These are phyloP conservation scores for Geotrichum klebahnii DNA, from an alignment of 1,139 yeast genomes.

Conservation along the genomic window DNA sequence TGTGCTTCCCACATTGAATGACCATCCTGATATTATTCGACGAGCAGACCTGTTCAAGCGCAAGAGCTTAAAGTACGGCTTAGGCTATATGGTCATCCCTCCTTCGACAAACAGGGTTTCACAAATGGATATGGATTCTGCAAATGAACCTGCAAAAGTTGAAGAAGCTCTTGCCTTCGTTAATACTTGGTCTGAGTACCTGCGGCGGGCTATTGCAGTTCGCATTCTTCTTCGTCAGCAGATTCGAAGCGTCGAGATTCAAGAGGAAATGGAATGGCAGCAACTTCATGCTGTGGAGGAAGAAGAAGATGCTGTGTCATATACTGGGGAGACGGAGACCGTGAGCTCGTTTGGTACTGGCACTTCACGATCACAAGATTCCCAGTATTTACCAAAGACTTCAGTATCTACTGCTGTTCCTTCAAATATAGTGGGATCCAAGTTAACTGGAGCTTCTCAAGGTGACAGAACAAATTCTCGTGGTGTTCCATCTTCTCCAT, in stretches of 20 bases:
- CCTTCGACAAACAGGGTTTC: slow-evolving; percentile 10
- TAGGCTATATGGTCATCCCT: slow-evolving; percentile 10
- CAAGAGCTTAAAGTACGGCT: slow-evolving; percentile 5
- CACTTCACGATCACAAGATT: background rate
- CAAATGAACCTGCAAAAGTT: slow-evolving; percentile 21
- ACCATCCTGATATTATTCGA: slow-evolving; percentile 12
- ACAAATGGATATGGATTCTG: slow-evolving; percentile 16
- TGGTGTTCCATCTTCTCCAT: background rate
- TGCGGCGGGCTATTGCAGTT: slow-evolving; percentile 38
- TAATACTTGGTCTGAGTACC: slow-evolving; percentile 37
- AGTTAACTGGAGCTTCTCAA: background rate
- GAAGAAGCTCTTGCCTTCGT: slow-evolving; percentile 37
- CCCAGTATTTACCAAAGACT: background rate
- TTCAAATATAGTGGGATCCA: background rate
- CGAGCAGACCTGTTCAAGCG: slow-evolving; percentile 16
- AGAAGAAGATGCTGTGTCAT: slow-evolving; percentile 14
- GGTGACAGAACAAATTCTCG: background rate
- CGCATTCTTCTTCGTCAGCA: slow-evolving; percentile 35
- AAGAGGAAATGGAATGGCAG: slow-evolving; percentile 12
- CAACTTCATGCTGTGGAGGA: slow-evolving; percentile 9
- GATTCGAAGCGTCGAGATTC: slow-evolving; percentile 29
- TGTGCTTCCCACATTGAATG: slow-evolving; percentile 4
- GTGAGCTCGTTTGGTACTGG: slow-evolving; percentile 5
- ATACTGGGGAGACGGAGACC: slow-evolving; percentile 12
- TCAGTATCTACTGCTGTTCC: background rate